These are phyloP conservation scores for Penicillium sp. DNA, from an alignment of 2,329 filamentous ascomycete genomes.

Conservation along the genomic window DNA sequence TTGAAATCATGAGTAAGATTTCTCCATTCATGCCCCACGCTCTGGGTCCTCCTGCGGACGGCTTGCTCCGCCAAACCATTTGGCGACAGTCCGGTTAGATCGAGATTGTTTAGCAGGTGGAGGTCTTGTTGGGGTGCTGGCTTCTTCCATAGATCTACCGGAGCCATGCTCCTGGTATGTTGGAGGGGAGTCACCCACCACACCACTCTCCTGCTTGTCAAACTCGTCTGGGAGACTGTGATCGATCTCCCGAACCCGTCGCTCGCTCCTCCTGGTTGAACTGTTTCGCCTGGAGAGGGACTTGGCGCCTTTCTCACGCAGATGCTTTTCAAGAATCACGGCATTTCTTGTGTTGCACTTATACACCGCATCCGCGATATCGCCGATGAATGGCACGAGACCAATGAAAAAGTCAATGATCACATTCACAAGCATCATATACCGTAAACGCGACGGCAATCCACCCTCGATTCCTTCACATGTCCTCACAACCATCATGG, in stretches of 20 bases:
- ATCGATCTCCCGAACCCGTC: conserved; percentile 1
- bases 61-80: conserved; percentile 33
- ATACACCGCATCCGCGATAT: conserved; percentile 48
- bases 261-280: conserved; percentile 17
- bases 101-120: conserved; percentile 25
- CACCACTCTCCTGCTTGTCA: conserved; percentile 34
- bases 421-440: conserved; percentile 80
- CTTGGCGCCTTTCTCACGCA: conserved; percentile 43
- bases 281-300: conserved; percentile 13
- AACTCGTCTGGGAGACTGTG: conserved; percentile 41
- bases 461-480: conserved; percentile 76
- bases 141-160: conserved; percentile 14
- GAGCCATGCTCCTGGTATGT: conserved; percentile 19
- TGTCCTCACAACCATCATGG: conserved; percentile 70
- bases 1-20: not conserved
- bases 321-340: conserved; percentile 45
- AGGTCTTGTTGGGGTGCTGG: conserved; percentile 18
- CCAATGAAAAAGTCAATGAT: conserved; percentile 51
- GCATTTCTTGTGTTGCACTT: conserved; percentile 52
- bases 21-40: conserved; percentile 19
- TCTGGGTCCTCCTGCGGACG: conserved; percentile 30
- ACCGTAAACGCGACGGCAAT: conserved; percentile 57
- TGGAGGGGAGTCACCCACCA: conserved; percentile 25
- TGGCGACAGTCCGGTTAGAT: conserved; percentile 24
- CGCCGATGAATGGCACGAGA: conserved; percentile 53